phyloP scores from a whole-genome alignment of 2,329 filamentous ascomycete genomes.

The Pseudogymnoascus sp. region DNA sequence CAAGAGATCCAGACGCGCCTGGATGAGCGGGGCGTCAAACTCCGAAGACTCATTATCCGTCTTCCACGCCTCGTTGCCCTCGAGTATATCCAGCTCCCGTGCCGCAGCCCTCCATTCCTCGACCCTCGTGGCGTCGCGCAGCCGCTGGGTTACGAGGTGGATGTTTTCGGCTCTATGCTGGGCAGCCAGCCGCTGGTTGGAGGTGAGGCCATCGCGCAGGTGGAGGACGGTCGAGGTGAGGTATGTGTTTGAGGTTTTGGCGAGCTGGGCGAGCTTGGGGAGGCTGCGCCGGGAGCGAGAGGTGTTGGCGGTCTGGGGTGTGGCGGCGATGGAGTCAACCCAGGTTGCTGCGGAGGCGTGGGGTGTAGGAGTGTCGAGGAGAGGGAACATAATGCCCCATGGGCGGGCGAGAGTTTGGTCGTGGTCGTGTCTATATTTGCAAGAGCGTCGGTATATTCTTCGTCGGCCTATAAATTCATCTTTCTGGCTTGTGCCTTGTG shows the following conservation, averaged over 20 bases:
- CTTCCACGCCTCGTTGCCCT: conserved; percentile 80
- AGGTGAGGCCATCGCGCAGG: conserved; percentile 24
- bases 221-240: conserved; percentile 17
- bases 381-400: not conserved
- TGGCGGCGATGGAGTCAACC: not conserved
- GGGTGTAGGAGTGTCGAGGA: not conserved
- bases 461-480: not conserved
- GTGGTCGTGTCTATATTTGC: not conserved
- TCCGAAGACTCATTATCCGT: conserved; percentile 29
- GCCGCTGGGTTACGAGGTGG: conserved; percentile 53
- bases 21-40: conserved; percentile 60
- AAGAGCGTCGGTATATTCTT: not conserved
- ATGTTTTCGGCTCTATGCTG: conserved; percentile 48
- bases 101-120: conserved; percentile 71
- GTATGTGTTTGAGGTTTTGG: not conserved
- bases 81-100: conserved; percentile 66
- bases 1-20: conserved; percentile 61
- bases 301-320: not conserved
- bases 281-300: not conserved
- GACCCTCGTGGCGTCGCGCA: conserved; percentile 60
- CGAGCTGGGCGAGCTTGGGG: not conserved
- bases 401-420: not conserved
- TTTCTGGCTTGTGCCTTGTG: not conserved
- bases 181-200: conserved; percentile 40
- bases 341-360: not conserved